A percentile compares a stretch with the other conserved stretches of the same genome.
Evolutionary conservation across 2,329 filamentous ascomycete genomes (phyloP).

Genomic region (Corinectria fuckeliana): DNA sequence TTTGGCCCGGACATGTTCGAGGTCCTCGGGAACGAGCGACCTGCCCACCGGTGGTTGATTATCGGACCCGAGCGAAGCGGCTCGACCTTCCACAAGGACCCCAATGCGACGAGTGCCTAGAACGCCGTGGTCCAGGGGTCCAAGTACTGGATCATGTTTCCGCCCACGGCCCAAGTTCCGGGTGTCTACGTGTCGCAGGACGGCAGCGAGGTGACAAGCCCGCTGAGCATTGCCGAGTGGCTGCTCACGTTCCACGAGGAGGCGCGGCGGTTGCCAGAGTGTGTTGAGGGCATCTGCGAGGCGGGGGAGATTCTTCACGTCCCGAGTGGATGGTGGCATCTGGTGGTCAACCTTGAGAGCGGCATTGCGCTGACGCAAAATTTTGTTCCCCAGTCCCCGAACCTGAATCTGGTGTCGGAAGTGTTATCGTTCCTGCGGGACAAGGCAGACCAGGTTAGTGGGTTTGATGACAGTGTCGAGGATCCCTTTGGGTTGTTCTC

Average conservation of each 20-base stretch:
- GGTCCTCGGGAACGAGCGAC: conserved; percentile 77
- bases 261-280: conserved; percentile 77
- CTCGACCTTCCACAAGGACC: conserved; percentile 92
- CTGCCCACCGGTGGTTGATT: conserved; percentile 92
- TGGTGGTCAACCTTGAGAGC: conserved; percentile 87
- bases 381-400: conserved; percentile 76
- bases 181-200: conserved; percentile 91
- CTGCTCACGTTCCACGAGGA: conserved; percentile 87
- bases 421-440: conserved; percentile 83
- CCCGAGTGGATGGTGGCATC: conserved; percentile 94
- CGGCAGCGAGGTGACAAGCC: conserved; percentile 90
- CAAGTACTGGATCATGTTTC: conserved; percentile 99
- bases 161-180: conserved; percentile 77
- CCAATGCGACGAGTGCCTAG: conserved; percentile 81
- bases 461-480: conserved; percentile 74
- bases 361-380: conserved; percentile 94
- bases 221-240: conserved; percentile 97
- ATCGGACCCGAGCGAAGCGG: conserved; percentile 86
- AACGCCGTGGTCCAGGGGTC: conserved; percentile 89
- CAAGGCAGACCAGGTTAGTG: conserved; percentile 84
- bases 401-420: conserved; percentile 66
- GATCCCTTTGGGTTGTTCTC: conserved; percentile 81
- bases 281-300: conserved; percentile 82
- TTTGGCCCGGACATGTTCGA: conserved; percentile 89
- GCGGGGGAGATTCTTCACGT: conserved; percentile 91